Evolutionary conservation across 1,284 basidiomycete genomes (phyloP), one percentile per base, ranked within the genome.

Genomic region (Leccinum cinnamomeum): DNA sequence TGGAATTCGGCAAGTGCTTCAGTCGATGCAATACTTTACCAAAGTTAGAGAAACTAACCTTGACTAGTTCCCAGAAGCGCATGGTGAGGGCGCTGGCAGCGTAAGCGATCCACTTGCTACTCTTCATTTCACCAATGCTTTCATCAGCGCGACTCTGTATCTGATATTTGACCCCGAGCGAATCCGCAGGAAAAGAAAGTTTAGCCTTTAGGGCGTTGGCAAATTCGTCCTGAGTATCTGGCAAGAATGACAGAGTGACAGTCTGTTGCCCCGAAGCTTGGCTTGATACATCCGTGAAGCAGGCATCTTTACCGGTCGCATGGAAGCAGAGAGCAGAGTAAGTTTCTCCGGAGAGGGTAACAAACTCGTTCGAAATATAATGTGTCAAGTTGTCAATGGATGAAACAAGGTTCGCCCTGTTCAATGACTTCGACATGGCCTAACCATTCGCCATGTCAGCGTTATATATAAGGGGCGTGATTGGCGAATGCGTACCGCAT

Each of bases 61-160:
- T 93, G 56, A 92, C 87, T 33, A 97, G 82, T 58, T 90, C 87
- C 84, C 90, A 95, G 81, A 97, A 96, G 16, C 95, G 86, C 60
- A 91, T 72, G 58, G 94, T 84, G 51, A 95, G 81, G 0, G 91
- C 88, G n/a, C 89, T 82, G 12, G 84, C 83, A 4, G 95, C 95
- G 69, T 95, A 95, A 0, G 91, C 88, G 48, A 96, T 83, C 94
- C 94, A 97, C 65, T 86, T 89, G 53, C 88, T 85, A 64, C 87
- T 89, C 74, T 85, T 84, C 84, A 91, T 85, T 56, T 89, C 85
- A 12, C 81, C 82, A 44, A 89, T 81, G 25, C 81, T 75, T 72
- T 86, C 81, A 11, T 77, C 75, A 30, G 79, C 76, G 51, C 69
- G 69, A 41, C 70, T 75, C 62, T 81, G 78, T 18, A 82, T 64